Evolutionary conservation across 2,329 filamentous ascomycete species (phyloP).

Genomic region (Cucurbitaria berberidis): DNA sequence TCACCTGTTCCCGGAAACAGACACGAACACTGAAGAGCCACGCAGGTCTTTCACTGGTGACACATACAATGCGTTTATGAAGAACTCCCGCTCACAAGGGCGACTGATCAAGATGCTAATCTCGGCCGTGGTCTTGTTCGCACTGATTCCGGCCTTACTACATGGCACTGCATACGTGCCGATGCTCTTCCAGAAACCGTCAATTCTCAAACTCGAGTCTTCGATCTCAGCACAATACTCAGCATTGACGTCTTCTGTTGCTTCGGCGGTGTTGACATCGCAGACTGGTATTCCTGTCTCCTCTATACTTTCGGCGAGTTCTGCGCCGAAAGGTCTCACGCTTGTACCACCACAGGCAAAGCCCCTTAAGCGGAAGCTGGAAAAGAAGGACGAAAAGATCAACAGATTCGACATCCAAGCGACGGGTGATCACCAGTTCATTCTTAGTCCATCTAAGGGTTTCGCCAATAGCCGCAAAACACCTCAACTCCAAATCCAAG

Average conservation of each 20-base stretch:
- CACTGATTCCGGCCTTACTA: conserved; percentile 23
- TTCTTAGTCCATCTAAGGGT: conserved; percentile 57
- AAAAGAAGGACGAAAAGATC: conserved; percentile 34
- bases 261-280: conserved; percentile 7
- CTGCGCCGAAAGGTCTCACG: conserved; percentile 25
- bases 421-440: conserved; percentile 61
- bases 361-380: conserved; percentile 10
- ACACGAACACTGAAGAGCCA: conserved; percentile 3
- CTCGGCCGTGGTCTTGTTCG: conserved; percentile 22
- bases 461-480: conserved; percentile 52
- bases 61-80: conserved; percentile 10
- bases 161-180: conserved; percentile 20
- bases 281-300: not conserved
- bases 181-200: conserved; percentile 13
- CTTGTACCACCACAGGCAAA: conserved; percentile 16
- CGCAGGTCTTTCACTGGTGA: conserved; percentile 5
- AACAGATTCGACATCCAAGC: conserved; percentile 59
- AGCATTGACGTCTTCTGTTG: conserved; percentile 6
- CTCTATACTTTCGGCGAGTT: conserved; percentile 5
- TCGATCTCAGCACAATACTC: conserved; percentile 4
- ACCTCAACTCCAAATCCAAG: conserved; percentile 57
- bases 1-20: conserved; percentile 17
- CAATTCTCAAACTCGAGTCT: conserved; percentile 6
- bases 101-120: conserved; percentile 8
- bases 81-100: conserved; percentile 8